These are phyloP conservation scores for Fraxinus baroniana DNA, from an alignment of 305 asterid species.

Conservation along the genomic window DNA sequence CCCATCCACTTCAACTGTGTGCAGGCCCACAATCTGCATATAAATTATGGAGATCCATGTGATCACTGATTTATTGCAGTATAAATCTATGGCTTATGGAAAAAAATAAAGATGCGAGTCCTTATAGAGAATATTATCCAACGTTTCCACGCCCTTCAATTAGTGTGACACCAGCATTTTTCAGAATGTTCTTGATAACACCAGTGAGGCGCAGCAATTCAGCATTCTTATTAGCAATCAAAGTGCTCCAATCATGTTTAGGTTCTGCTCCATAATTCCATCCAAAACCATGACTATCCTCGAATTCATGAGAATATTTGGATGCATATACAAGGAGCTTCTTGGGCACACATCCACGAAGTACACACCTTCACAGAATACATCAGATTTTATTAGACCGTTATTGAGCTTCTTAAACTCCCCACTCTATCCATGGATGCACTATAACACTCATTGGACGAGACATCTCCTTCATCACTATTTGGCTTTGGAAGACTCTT, in stretches of 20 bases:
- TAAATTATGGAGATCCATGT: conserved; percentile 13
- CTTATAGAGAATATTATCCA: conserved; percentile 19
- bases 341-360: conserved; percentile 96
- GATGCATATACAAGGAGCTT: conserved; percentile 89
- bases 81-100: not conserved
- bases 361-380: conserved; percentile 73
- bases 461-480: not conserved
- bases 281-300: conserved; percentile 88
- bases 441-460: not conserved
- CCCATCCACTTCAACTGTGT: conserved; percentile 85
- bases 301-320: conserved; percentile 84
- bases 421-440: conserved; percentile 11
- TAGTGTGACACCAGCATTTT: conserved; percentile 63
- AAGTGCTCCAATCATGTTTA: conserved; percentile 89
- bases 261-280: conserved; percentile 83
- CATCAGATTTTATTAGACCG: conserved; percentile 22
- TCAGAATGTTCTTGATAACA: conserved; percentile 73
- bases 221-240: conserved; percentile 90
- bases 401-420: conserved; percentile 17
- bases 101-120: not conserved
- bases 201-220: conserved; percentile 85
- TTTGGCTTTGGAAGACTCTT: not conserved
- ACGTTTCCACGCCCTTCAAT: conserved; percentile 98
- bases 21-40: conserved; percentile 76
- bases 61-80: not conserved